A percentile compares a stretch with the other conserved stretches of the same genome.
phyloP scores from a whole-genome alignment of 495 filamentous ascomycete species.

The Xylaria venustula region DNA sequence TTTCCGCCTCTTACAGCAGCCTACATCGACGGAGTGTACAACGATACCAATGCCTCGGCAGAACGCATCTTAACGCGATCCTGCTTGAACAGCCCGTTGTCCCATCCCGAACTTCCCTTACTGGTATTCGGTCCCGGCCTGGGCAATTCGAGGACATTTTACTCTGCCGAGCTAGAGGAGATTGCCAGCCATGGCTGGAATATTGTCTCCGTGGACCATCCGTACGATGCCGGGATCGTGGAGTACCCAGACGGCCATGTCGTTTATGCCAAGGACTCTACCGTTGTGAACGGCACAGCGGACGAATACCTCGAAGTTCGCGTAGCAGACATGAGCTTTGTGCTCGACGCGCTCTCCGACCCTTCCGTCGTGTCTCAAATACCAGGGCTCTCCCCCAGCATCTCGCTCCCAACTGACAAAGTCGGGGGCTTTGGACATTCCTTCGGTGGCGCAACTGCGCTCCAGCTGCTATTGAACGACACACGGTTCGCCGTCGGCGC shows the following conservation, averaged over 20 bases:
- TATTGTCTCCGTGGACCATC: constrained; percentile 49
- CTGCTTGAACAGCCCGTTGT: constrained; percentile 7
- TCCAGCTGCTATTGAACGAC: constrained; percentile 37
- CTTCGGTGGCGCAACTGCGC: constrained; percentile 48
- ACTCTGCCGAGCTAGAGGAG: constrained; percentile 37
- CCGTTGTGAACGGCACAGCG: background rate
- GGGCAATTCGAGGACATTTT: constrained; percentile 29
- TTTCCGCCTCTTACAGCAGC: constrained; percentile 11
- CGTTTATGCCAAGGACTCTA: constrained; percentile 16
- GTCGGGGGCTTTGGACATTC: constrained; percentile 51
- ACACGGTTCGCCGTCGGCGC: constrained; percentile 41
- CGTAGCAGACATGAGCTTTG: constrained; percentile 34
- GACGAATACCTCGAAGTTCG: constrained; percentile 22
- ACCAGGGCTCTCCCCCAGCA: background rate
- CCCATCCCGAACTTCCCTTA: constrained; percentile 15
- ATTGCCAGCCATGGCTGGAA: constrained; percentile 49
- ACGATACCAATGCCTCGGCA: background rate
- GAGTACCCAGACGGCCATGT: constrained; percentile 47
- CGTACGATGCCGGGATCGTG: constrained; percentile 48
- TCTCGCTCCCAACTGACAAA: constrained; percentile 19
- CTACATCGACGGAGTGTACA: constrained; percentile 2
- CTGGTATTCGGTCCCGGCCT: constrained; percentile 21
- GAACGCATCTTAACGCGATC: constrained; percentile 5
- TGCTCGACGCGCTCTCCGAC: constrained; percentile 32
- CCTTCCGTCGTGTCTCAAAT: constrained; percentile 13